Conservation (phyloP, 2,329 filamentous ascomycete species). For the Botryotinia calthae region DNA sequence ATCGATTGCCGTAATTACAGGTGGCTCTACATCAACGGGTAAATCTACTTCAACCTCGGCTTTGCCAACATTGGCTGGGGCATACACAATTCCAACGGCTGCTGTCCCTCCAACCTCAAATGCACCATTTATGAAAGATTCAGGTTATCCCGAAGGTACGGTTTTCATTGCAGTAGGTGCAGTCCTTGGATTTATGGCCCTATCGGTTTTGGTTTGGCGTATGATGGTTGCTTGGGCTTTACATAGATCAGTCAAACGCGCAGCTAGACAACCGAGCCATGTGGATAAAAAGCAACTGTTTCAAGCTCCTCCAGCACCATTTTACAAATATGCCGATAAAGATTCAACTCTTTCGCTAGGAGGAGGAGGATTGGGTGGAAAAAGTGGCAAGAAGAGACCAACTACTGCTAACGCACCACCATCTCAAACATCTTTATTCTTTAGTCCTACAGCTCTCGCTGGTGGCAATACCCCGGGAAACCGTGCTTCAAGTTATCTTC, state of each 20-base stretch:
- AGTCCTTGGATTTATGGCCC: conserved; percentile 76
- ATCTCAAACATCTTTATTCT: conserved; percentile 62
- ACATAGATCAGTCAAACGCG: conserved; percentile 84
- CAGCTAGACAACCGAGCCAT: conserved; percentile 70
- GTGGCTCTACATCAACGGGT: not conserved
- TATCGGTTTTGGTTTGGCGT: conserved; percentile 85
- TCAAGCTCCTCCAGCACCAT: conserved; percentile 51
- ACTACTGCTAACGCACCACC: conserved; percentile 38
- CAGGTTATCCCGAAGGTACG: conserved; percentile 81
- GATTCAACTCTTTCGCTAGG: conserved; percentile 39
- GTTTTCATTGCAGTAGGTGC: conserved; percentile 95
- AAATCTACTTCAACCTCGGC: conserved; percentile 26
- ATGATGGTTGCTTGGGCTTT: conserved; percentile 84
- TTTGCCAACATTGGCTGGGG: conserved; percentile 55
- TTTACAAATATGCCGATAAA: conserved; percentile 59
- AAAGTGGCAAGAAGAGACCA: conserved; percentile 41
- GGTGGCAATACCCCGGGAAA: conserved; percentile 52
- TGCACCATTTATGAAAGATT: conserved; percentile 90
- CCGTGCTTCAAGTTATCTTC: conserved; percentile 77
- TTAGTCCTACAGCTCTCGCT: conserved; percentile 81
- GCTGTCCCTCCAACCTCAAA: conserved; percentile 77
- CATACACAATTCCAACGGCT: conserved; percentile 65
- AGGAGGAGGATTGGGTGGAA: conserved; percentile 27
- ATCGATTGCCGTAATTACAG: conserved; percentile 15
- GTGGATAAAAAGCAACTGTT: conserved; percentile 69